Percentiles rank a stretch among this genome's conserved stretches.
Conservation (phyloP, 2,329 filamentous ascomycete species). For the Zasmidium angulare region DNA sequence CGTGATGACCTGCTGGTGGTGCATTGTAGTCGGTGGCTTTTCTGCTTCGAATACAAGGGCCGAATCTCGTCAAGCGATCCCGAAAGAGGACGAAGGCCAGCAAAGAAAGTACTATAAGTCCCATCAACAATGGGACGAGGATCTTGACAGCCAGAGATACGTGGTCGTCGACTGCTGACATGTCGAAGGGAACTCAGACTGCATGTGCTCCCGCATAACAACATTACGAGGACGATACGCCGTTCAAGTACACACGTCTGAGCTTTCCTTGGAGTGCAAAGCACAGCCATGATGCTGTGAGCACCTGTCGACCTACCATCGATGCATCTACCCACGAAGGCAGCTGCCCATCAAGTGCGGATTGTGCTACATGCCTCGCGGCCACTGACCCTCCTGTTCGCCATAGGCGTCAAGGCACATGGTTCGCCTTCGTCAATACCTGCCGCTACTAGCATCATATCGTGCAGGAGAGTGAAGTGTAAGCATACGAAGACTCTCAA, state of each 20-base stretch:
- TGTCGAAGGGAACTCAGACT: not conserved
- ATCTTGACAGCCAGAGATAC: not conserved
- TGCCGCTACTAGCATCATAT: no score
- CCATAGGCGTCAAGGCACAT: no score
- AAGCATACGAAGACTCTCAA: no score
- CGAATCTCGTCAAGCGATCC: not conserved
- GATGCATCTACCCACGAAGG: not conserved
- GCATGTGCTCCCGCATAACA: not conserved
- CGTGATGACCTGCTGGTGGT: not conserved
- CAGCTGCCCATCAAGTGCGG: no score
- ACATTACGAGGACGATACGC: not conserved
- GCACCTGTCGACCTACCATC: not conserved
- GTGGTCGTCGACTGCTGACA: not conserved
- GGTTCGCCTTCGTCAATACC: no score
- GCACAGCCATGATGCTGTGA: not conserved
- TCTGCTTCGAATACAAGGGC: not conserved
- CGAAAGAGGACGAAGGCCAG: not conserved
- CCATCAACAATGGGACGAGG: not conserved
- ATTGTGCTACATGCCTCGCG: no score
- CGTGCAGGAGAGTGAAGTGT: no score
- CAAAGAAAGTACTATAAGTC: not conserved
- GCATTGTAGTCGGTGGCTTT: conserved; percentile 1
- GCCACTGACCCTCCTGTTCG: no score
- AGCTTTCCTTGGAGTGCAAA: not conserved
- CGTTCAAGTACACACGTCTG: not conserved